These are phyloP conservation scores for Anisodus tanguticus DNA, from an alignment of 257 asterid species.

Conservation along the genomic window DNA sequence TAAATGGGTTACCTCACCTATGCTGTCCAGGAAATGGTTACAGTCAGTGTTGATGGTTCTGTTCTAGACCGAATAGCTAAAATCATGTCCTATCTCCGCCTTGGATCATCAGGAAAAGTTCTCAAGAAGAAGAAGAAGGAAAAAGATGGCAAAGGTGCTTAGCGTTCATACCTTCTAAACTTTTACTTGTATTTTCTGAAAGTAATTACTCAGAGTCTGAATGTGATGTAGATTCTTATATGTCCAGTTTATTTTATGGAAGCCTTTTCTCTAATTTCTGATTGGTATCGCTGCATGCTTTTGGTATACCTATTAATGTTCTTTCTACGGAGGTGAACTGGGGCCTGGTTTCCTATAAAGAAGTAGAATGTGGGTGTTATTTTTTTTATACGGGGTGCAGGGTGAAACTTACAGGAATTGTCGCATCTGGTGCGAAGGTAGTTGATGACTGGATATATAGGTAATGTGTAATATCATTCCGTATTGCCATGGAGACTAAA, in stretches of 20 bases:
- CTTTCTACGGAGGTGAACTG: neutral
- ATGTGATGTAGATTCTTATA: neutral
- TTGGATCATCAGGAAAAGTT: conserved; percentile 98
- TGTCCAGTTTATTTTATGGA: neutral
- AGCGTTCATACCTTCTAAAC: neutral
- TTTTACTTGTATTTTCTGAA: conserved; percentile 19
- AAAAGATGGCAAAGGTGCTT: conserved; percentile 77
- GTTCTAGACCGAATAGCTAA: conserved; percentile 94
- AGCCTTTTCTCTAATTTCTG: neutral
- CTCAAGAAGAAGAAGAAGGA: conserved; percentile 98
- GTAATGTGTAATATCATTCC: neutral
- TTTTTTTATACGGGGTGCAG: neutral
- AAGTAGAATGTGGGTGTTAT: conserved; percentile 6
- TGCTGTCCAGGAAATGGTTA: conserved; percentile 85
- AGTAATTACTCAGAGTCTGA: neutral
- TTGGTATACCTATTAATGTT: neutral
- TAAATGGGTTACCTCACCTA: conserved; percentile 24
- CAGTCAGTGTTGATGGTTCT: conserved; percentile 94
- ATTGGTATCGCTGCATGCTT: neutral
- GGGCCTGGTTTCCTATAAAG: conserved; percentile 10
- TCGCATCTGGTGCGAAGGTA: neutral
- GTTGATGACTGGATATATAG: neutral
- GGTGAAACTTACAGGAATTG: conserved; percentile 8
- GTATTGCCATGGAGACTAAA: neutral
- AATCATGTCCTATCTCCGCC: conserved; percentile 98